Base-by-base conservation (phyloP, 805 yeast species). In the Saccharomycopsis sp. region DNA sequence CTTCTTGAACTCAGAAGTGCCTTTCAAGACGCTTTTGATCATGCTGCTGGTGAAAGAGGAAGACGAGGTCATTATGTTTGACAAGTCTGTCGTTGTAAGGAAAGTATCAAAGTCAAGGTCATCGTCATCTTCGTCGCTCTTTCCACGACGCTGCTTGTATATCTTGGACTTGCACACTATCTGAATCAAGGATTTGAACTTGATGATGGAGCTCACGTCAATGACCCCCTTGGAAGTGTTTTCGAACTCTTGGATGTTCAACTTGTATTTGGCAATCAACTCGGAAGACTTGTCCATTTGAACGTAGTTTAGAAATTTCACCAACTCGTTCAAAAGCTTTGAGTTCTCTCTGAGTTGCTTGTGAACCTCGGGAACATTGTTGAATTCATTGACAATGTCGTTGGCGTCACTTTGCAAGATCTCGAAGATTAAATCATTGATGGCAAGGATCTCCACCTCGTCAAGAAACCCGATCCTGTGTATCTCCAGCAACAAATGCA, bases 401-500 rank as follows among this genome's bases (percentile, higher is more conserved):
- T 45, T 36, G 35, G 62, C 65, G 42, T 58, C 58, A 15, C 57
- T 22, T 26, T 39, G 26, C 4, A 48, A 40, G 4, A 39, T 25
- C 1, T 52, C 55, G 45, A 65, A 70, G n/a, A 68, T 55, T 32
- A 75, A 55, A 18, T 69, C 60, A n/a, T 65, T 51, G 6, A 77
- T 52, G 26, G 53, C 48, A n/a, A 63, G 50, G 29, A 69, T 59
- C 44, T 81, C 86, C 3, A 63, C 67, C 18, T 74, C 76, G 31
- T 75, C 81, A 29, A 87, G 58, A 50, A 75, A 79, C 0, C 88
- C 89, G 16, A 73, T 58, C 30, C 68, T 66, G 9, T 71, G 62
- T 9, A 84, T 62, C 47, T 76, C 81, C 15, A 64, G 61, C 16
- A 84, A 60, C 2, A 84, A 61, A 16, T 61, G 54, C 3, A 77